These are phyloP conservation scores for Protomyces inouyei DNA, from an alignment of 1,139 yeast genomes.

Conservation along the genomic window DNA sequence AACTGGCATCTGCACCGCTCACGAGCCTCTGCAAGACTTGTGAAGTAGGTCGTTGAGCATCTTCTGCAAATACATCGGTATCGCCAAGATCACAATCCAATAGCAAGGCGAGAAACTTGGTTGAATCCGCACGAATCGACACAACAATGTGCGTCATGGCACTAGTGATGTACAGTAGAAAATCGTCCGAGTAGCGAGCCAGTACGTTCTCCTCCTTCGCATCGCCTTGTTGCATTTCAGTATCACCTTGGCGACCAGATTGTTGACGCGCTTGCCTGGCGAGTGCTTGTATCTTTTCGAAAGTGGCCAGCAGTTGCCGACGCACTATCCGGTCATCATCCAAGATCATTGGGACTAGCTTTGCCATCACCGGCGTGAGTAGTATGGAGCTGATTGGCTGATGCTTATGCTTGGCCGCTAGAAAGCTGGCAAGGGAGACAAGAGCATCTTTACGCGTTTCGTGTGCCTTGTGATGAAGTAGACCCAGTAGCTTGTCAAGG, in stretches of 20 bases:
- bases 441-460: conserved; percentile 35
- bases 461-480: conserved; percentile 73
- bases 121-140: conserved; percentile 64
- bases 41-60: neutral
- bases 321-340: conserved; percentile 67
- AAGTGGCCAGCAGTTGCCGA: conserved; percentile 47
- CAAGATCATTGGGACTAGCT: conserved; percentile 53
- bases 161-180: conserved; percentile 73
- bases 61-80: conserved; percentile 17
- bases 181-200: conserved; percentile 56
- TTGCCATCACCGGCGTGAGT: conserved; percentile 48
- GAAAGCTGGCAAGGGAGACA: conserved; percentile 24
- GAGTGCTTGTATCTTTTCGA: neutral
- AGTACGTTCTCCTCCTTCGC: conserved; percentile 37
- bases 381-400: conserved; percentile 27
- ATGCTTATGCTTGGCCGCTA: conserved; percentile 24
- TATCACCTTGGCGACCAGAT: neutral
- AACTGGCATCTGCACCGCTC: neutral
- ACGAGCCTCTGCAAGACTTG: neutral
- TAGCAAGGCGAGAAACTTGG: conserved; percentile 56
- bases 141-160: conserved; percentile 92
- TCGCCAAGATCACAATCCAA: conserved; percentile 39
- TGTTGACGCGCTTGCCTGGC: neutral
- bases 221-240: conserved; percentile 36
- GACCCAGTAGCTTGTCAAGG: conserved; percentile 48